Percentiles rank a stretch among this genome's conserved stretches.
Evolutionary conservation across 2,329 filamentous ascomycete species (phyloP).

Genomic region (Parafenestella ontariensis): DNA sequence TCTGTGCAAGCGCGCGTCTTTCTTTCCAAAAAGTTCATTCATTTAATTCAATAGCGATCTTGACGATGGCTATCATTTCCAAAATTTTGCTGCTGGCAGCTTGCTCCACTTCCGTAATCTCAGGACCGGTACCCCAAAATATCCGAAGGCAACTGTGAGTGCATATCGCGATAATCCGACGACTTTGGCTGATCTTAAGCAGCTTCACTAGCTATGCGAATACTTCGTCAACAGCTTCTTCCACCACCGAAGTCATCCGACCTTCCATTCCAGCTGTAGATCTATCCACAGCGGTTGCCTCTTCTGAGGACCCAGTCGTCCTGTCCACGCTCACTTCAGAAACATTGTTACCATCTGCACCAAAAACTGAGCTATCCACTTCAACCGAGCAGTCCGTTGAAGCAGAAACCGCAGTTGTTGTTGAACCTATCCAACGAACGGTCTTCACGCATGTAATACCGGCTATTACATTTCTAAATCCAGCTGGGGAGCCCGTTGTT

Average conservation of each 20-base stretch:
- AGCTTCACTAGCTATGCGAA: constrained; percentile 40
- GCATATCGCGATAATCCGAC: background rate
- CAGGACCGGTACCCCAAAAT: constrained; percentile 43
- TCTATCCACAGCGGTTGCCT: background rate
- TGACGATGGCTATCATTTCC: constrained; percentile 34
- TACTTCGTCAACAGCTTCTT: constrained; percentile 22
- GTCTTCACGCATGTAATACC: constrained; percentile 35
- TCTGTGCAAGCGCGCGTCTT: constrained; percentile 31
- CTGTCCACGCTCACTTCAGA: background rate
- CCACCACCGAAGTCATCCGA: constrained; percentile 1
- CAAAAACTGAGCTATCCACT: background rate
- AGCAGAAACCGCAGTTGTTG: constrained; percentile 42
- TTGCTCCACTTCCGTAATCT: constrained; percentile 33
- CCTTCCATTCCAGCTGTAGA: constrained; percentile 1
- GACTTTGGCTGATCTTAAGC: constrained; percentile 13
- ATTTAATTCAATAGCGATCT: constrained; percentile 27
- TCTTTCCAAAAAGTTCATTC: constrained; percentile 24
- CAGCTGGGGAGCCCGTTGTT: constrained; percentile 39
- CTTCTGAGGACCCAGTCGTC: background rate
- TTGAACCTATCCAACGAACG: constrained; percentile 41
- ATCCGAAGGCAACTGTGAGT: constrained; percentile 40
- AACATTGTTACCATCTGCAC: background rate
- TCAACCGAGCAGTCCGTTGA: constrained; percentile 19
- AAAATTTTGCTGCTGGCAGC: constrained; percentile 49
- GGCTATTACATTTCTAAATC: constrained; percentile 43